A percentile compares a stretch with the other conserved stretches of the same genome.
phyloP scores from a whole-genome alignment of 2,329 filamentous ascomycete genomes.

The Ophiostoma sp. region DNA sequence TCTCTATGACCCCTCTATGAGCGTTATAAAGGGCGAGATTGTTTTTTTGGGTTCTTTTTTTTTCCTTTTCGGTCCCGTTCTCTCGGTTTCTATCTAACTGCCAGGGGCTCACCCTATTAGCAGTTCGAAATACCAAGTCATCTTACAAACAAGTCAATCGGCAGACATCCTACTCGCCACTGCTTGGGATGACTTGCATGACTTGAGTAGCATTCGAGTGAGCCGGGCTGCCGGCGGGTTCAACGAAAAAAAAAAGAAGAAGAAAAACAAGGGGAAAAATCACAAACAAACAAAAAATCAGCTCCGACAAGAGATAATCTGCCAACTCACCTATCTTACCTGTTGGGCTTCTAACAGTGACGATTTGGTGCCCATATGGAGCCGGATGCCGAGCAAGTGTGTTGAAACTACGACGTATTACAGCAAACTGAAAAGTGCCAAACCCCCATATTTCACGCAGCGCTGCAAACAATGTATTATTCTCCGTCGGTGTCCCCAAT shows the following conservation, averaged over 20 bases:
- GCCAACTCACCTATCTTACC: neutral
- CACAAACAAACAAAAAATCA: neutral
- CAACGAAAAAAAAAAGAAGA: neutral
- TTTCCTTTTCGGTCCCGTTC: neutral
- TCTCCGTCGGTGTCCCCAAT: neutral
- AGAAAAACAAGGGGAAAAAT: neutral
- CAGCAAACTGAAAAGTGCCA: no score
- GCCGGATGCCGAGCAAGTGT: neutral
- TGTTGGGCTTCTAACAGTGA: neutral
- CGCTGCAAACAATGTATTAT: neutral
- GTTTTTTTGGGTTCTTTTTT: neutral
- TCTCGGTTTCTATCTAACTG: neutral
- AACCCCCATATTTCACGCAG: neutral
- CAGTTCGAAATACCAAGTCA: neutral
- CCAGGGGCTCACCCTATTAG: neutral
- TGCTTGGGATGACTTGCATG: conserved; percentile 4
- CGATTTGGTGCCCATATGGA: neutral
- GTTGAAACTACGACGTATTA: neutral
- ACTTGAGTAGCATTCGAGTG: neutral
- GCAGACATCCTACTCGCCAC: conserved; percentile 10
- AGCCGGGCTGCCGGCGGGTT: neutral
- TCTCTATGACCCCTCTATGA: neutral
- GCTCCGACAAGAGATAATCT: neutral
- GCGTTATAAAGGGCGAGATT: neutral
- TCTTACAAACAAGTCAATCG: neutral